phyloP scores from a whole-genome alignment of 2,329 filamentous ascomycete species.

The Aspergillus sergii region DNA sequence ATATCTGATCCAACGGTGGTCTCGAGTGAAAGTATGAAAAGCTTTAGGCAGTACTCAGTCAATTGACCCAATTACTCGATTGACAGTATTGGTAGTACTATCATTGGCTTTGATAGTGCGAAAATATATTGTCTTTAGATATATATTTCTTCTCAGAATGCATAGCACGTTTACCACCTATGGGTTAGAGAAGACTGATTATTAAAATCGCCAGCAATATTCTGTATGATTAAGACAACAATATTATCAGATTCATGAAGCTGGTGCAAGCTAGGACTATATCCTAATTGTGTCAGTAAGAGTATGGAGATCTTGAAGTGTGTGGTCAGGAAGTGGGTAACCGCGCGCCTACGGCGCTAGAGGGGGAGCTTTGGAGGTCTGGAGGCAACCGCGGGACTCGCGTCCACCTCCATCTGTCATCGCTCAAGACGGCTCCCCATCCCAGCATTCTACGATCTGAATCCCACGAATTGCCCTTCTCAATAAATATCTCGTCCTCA shows the following conservation, averaged over 20 bases:
- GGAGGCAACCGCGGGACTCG: constrained; percentile 30
- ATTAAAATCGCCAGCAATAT: neutral
- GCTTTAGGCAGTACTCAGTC: neutral
- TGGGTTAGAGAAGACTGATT: neutral
- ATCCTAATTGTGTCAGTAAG: neutral
- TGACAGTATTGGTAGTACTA: neutral
- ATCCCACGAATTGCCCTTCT: constrained; percentile 18
- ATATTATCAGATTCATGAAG: neutral
- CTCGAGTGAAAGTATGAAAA: neutral
- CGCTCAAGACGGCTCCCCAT: constrained; percentile 19
- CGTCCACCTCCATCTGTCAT: constrained; percentile 32
- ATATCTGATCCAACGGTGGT: neutral
- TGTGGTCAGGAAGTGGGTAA: constrained; percentile 14
- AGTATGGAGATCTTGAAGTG: neutral
- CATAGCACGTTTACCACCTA: neutral
- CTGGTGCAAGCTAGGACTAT: neutral
- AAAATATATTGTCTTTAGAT: neutral
- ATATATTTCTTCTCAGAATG: neutral
- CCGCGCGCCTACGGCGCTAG: constrained; percentile 27
- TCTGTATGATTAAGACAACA: neutral
- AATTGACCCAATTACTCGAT: neutral
- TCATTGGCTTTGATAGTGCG: no score
- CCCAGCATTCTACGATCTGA: constrained; percentile 16
- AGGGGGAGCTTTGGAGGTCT: constrained; percentile 22
- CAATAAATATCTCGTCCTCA: constrained; percentile 8